These are phyloP conservation scores for Haplosporangium gracile DNA, from an alignment of 192 early-diverging fungal genomes.

Conservation along the genomic window DNA sequence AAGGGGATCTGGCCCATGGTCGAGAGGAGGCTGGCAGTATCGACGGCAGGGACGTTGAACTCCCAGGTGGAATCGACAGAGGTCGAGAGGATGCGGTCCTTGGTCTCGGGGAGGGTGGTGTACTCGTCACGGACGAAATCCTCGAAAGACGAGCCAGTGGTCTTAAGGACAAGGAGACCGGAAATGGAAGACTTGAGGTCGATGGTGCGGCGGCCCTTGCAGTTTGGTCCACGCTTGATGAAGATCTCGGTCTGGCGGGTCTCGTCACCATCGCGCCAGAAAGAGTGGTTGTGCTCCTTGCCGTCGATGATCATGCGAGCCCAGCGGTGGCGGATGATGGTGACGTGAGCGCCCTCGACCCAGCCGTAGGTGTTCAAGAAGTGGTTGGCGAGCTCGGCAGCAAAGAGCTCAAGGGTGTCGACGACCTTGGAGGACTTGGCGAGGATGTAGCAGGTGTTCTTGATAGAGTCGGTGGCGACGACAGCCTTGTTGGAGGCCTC, in stretches of 20 bases:
- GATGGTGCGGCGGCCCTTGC: constrained; percentile 34
- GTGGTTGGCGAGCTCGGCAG: constrained; percentile 74
- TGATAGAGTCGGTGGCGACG: constrained; percentile 83
- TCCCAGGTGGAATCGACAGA: constrained; percentile 78
- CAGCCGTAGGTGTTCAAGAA: constrained; percentile 81
- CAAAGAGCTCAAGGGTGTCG: constrained; percentile 81
- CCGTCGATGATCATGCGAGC: constrained; percentile 74
- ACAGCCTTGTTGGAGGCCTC: constrained; percentile 83
- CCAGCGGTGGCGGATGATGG: constrained; percentile 81
- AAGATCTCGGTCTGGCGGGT: constrained; percentile 72
- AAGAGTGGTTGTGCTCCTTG: constrained; percentile 77
- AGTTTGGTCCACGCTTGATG: constrained; percentile 57
- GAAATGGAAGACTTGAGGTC: constrained; percentile 75
- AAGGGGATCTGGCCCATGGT: constrained; percentile 61
- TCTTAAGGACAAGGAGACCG: constrained; percentile 83
- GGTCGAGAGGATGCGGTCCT: constrained; percentile 86
- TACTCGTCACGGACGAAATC: constrained; percentile 80
- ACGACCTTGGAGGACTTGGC: constrained; percentile 79
- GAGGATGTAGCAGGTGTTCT: constrained; percentile 83
- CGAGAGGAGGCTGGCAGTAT: constrained; percentile 16
- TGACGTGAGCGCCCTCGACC: constrained; percentile 72
- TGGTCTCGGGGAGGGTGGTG: constrained; percentile 78
- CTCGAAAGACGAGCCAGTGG: constrained; percentile 84
- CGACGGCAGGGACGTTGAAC: constrained; percentile 51
- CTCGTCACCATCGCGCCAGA: constrained; percentile 78